phyloP scores from a whole-genome alignment of 2,329 filamentous ascomycete genomes.

The Pochonia chlamydosporia region DNA sequence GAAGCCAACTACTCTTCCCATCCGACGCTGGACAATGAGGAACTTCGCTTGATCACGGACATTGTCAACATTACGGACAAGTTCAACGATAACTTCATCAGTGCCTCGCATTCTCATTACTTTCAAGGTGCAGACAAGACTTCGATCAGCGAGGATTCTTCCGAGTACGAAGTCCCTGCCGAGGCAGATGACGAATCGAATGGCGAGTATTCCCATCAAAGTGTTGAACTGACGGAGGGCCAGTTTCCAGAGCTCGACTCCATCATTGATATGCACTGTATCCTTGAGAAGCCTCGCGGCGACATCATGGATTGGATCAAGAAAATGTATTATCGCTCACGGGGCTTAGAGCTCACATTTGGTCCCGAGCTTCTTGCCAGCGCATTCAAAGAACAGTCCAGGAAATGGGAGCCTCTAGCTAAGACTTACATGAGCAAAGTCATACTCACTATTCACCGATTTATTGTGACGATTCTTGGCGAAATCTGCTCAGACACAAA shows the following conservation, averaged over 20 bases:
- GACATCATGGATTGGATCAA: conserved; percentile 19
- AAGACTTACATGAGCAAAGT: conserved; percentile 44
- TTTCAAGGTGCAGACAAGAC: conserved; percentile 1
- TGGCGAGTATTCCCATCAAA: background rate
- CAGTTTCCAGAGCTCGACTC: conserved; percentile 7
- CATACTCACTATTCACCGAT: conserved; percentile 46
- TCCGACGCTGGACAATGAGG: background rate
- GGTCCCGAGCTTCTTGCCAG: conserved; percentile 32
- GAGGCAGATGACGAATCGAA: background rate
- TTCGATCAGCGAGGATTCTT: too few species aligned
- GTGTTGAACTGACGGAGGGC: background rate
- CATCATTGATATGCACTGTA: background rate
- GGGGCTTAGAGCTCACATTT: conserved; percentile 19
- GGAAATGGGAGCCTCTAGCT: conserved; percentile 45
- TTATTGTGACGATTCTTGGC: conserved; percentile 38
- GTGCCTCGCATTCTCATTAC: background rate
- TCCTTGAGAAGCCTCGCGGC: background rate
- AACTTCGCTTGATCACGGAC: background rate
- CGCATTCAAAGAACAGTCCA: conserved; percentile 47
- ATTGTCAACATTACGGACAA: conserved; percentile 2
- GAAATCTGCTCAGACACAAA: conserved; percentile 35
- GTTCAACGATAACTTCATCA: background rate
- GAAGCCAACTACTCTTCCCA: conserved; percentile 1
- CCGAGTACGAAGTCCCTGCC: too few species aligned
- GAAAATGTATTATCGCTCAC: conserved; percentile 1